A percentile compares a stretch with the other conserved stretches of the same genome.
These are phyloP conservation scores for Alternaria arbusti DNA, from an alignment of 2,329 filamentous ascomycete genomes.

Conservation along the genomic window DNA sequence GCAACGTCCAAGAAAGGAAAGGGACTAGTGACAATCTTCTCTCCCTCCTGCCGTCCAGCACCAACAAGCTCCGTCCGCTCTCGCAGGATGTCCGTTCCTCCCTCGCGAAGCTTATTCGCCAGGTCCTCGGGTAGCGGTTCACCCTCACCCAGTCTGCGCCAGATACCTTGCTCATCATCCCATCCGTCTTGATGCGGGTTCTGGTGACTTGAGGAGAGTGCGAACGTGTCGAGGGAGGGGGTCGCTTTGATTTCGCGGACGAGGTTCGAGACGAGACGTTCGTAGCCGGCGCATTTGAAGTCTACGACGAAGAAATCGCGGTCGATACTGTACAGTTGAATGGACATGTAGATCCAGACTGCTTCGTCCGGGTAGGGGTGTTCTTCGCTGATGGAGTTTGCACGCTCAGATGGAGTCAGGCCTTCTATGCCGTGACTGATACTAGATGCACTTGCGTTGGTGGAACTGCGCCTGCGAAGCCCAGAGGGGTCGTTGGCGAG, in stretches of 20 bases:
- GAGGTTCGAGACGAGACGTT: conserved; percentile 71
- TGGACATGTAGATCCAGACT: conserved; percentile 93
- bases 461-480: conserved; percentile 39
- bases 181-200: conserved; percentile 38
- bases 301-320: conserved; percentile 93
- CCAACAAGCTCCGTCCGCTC: conserved; percentile 52
- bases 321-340: conserved; percentile 74
- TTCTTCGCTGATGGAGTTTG: conserved; percentile 26
- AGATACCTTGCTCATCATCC: conserved; percentile 44
- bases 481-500: conserved; percentile 44
- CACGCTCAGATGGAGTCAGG: conserved; percentile 23
- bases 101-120: conserved; percentile 34
- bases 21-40: conserved; percentile 93
- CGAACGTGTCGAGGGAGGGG: conserved; percentile 23
- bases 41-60: conserved; percentile 66
- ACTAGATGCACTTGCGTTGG: conserved; percentile 39
- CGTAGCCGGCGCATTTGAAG: conserved; percentile 98
- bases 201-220: conserved; percentile 19
- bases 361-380: conserved; percentile 64
- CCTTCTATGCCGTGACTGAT: conserved; percentile 39
- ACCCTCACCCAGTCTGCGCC: conserved; percentile 41
- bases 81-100: conserved; percentile 45
- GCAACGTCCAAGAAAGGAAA: conserved; percentile 97
- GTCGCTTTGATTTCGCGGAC: conserved; percentile 48
- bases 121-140: conserved; percentile 41